phyloP scores from a whole-genome alignment of 139 green algal genomes.

The Picochlorum sp. region DNA sequence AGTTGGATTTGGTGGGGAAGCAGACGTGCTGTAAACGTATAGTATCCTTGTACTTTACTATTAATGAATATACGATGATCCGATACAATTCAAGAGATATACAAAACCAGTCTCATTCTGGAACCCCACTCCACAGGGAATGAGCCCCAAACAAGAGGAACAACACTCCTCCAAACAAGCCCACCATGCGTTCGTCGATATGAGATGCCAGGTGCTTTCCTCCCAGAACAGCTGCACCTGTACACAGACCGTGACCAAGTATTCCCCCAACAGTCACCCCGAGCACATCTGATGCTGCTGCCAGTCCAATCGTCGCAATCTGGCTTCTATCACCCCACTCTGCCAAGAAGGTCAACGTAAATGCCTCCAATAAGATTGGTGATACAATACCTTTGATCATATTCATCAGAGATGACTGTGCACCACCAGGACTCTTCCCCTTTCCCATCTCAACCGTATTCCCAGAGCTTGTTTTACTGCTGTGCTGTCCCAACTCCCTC shows the following conservation, averaged over 20 bases:
- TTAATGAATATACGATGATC: background rate
- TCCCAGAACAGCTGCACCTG: conserved; percentile 84
- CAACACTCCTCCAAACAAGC: conserved; percentile 70
- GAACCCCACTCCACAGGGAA: conserved; percentile 22
- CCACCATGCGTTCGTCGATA: conserved; percentile 82
- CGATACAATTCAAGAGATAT: background rate
- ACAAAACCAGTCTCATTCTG: background rate
- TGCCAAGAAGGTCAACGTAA: conserved; percentile 95
- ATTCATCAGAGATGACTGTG: conserved; percentile 16
- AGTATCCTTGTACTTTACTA: background rate
- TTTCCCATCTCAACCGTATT: conserved; percentile 14
- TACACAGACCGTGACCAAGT: conserved; percentile 88
- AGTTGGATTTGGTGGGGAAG: background rate
- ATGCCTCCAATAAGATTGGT: conserved; percentile 87
- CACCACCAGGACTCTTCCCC: background rate
- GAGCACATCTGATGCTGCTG: conserved; percentile 75
- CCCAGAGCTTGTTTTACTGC: background rate
- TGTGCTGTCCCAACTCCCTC: conserved; percentile 36
- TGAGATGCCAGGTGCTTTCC: conserved; percentile 83
- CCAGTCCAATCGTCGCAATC: conserved; percentile 81
- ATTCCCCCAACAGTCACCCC: conserved; percentile 90
- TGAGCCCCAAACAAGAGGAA: conserved; percentile 88
- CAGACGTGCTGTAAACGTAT: background rate
- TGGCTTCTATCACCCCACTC: conserved; percentile 98
- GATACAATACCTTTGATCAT: conserved; percentile 46